phyloP scores from a whole-genome alignment of 352 stramenopile species.

The Globisporangium mamillatum region DNA sequence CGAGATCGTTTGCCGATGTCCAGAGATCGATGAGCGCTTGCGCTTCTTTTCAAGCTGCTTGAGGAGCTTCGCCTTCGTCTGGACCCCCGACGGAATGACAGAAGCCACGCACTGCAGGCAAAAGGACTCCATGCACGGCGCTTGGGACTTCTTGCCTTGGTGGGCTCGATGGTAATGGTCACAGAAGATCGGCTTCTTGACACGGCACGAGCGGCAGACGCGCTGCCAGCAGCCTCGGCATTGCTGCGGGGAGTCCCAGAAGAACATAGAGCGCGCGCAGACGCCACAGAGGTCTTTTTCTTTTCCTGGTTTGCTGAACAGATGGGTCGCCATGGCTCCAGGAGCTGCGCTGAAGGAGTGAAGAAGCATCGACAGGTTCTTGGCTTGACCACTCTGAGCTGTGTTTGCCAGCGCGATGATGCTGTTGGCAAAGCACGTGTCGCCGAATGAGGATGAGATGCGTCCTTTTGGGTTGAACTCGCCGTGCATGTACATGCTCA shows the following conservation, averaged over 20 bases:
- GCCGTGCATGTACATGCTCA: conserved; percentile 64
- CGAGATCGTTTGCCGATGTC: conserved; percentile 39
- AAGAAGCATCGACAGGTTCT: conserved; percentile 67
- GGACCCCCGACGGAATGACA: conserved; percentile 55
- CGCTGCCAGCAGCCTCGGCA: conserved; percentile 68
- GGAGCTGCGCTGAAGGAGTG: conserved; percentile 20
- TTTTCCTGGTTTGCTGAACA: conserved; percentile 11
- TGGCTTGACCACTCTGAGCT: conserved; percentile 62
- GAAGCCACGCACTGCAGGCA: conserved; percentile 71
- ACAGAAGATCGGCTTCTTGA: conserved; percentile 76
- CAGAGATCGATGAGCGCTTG: conserved; percentile 28
- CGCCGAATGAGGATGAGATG: conserved; percentile 46
- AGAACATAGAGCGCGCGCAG: conserved; percentile 52
- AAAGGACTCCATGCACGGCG: conserved; percentile 71
- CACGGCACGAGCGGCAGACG: conserved; percentile 60
- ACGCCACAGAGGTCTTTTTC: conserved; percentile 46
- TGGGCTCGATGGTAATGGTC: conserved; percentile 50
- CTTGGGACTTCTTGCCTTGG: conserved; percentile 19
- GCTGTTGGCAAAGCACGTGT: conserved; percentile 56
- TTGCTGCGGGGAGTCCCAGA: conserved; percentile 57
- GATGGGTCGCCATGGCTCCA: conserved; percentile 1
- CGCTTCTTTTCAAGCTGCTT: conserved; percentile 65
- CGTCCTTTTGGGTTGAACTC: conserved; percentile 63
- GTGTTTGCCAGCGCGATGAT: conserved; percentile 62
- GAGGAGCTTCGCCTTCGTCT: conserved; percentile 65